Evolutionary conservation across 2,329 filamentous ascomycete species (phyloP), one percentile per base, ranked within the genome.

Genomic region (Fusarium bulbicola): DNA sequence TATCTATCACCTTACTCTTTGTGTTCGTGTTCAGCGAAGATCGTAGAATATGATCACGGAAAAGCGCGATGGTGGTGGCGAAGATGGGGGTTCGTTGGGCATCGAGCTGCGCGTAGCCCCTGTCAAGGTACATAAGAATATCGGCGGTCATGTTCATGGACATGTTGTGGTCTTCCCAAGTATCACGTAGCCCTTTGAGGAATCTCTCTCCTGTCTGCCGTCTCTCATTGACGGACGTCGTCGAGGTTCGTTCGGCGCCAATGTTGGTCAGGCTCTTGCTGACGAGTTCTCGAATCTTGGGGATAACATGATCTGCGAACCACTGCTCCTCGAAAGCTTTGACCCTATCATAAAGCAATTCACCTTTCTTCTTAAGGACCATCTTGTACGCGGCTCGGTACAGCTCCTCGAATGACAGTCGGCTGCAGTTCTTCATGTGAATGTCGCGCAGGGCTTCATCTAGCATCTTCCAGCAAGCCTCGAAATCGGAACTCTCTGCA

Each of bases 141-240:
- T 98, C 96, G 8, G 95, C 95, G 57, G 94, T 92, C 95, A 98
- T 98, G 79, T 94, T 95, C 93, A 97, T 97, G 49, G 93, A 95
- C 63, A 93, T 89, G 79, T 95, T 93, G 79, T 99, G 95, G 71
- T 97, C 93, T 68, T 95, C 90, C 94, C 95, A 99, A 6, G 92
- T 90, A 65, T 91, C 87, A 75, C 92, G 92, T 20, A 98, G 82
- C 0, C 90, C 92, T 62, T 89, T 90, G 66, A 99, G 83, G 73
- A 98, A 97, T 78, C 88, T 91, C 82, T 97, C 95, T 53, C 95
- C 95, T 40, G 93, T 92, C 47, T 92, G 89, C 52, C 93, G 88
- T 62, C 93, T 90, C 83, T 98, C 95, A 75, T 93, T 93, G 21
- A 90, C 87, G n/a, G 93, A 93, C 5, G 90, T 88, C 6, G 86